Percentiles rank a stretch among this genome's conserved stretches.
These are phyloP conservation scores for Sclerotinia borealis DNA, from an alignment of 2,329 filamentous ascomycete genomes.

Conservation along the genomic window DNA sequence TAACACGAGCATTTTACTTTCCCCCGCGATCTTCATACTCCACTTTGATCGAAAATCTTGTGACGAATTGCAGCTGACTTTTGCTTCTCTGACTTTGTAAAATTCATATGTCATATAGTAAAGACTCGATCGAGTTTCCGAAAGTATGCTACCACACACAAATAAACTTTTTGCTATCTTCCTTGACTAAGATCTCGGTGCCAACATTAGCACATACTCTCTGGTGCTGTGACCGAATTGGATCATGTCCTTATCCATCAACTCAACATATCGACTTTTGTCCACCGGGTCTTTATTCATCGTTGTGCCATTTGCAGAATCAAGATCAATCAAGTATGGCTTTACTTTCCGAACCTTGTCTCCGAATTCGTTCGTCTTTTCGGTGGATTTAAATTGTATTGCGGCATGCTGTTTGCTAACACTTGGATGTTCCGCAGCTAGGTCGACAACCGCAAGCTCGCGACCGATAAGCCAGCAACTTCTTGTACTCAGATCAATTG, in stretches of 20 bases:
- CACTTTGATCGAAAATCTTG: background rate
- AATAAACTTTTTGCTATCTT: background rate
- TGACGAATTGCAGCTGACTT: slow-evolving; percentile 6
- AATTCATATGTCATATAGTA: background rate
- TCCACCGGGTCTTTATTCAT: slow-evolving; percentile 73
- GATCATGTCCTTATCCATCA: slow-evolving; percentile 83
- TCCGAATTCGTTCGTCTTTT: slow-evolving; percentile 79
- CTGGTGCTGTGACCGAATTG: slow-evolving; percentile 81
- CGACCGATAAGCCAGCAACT: slow-evolving; percentile 90
- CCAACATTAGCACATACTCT: slow-evolving; percentile 94
- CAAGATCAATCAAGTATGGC: slow-evolving; percentile 89
- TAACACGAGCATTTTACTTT: background rate
- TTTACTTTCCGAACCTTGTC: slow-evolving; percentile 73
- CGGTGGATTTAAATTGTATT: slow-evolving; percentile 82
- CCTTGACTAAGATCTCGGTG: slow-evolving; percentile 29
- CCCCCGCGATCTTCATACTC: background rate
- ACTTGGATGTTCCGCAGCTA: slow-evolving; percentile 82
- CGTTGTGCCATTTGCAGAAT: slow-evolving; percentile 84
- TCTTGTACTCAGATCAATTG: slow-evolving; percentile 65
- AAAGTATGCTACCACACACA: background rate
- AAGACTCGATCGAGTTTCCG: background rate
- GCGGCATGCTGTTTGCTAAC: slow-evolving; percentile 94
- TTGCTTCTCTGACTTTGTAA: background rate
- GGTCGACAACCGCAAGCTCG: slow-evolving; percentile 73
- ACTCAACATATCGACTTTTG: slow-evolving; percentile 73